phyloP scores from a whole-genome alignment of 169 alveolate genomes.

The Hammondia hammondi region DNA sequence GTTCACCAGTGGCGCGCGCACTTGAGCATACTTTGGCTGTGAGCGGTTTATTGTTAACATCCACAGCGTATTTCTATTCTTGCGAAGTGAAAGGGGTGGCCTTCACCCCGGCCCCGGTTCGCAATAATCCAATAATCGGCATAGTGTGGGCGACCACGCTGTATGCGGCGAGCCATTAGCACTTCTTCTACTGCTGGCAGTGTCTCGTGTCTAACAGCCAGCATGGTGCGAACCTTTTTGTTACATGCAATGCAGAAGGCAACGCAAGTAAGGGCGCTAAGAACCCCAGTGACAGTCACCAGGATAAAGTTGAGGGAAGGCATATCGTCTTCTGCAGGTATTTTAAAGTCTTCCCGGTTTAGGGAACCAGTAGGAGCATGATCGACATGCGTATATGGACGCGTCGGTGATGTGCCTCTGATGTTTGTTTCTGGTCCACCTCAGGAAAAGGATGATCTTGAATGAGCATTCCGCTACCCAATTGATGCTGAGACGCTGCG shows the following conservation, averaged over 20 bases:
- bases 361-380: no score
- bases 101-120: no score
- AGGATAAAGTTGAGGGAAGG: neutral
- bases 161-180: neutral
- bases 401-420: no score
- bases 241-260: neutral
- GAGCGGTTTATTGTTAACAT: neutral
- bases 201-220: neutral
- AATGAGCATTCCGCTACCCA: no score
- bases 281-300: neutral
- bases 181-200: neutral
- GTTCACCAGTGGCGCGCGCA: neutral
- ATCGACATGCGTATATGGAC: no score
- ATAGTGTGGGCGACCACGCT: no score
- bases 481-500: no score
- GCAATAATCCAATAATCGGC: no score
- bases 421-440: no score
- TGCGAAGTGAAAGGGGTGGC: neutral
- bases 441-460: no score
- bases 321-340: no score
- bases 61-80: neutral
- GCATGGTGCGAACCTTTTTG: conserved; percentile 3
- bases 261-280: neutral
- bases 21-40: neutral
- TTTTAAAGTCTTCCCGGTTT: no score